These are phyloP conservation scores for Chionographis japonica DNA, from an alignment of 106 monocot species.

Conservation along the genomic window DNA sequence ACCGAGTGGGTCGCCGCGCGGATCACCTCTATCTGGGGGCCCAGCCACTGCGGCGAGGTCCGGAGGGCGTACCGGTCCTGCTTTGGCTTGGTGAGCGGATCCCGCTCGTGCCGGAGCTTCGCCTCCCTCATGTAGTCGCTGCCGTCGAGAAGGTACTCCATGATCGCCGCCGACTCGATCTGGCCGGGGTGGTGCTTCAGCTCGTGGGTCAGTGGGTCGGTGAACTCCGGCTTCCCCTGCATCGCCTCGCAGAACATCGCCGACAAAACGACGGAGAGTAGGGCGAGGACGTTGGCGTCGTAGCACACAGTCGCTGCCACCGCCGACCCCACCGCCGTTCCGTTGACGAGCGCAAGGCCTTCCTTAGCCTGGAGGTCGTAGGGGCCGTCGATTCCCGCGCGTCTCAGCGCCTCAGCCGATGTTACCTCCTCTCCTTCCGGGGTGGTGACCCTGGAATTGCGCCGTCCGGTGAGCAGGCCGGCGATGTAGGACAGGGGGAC, in stretches of 20 bases:
- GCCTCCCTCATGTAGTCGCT: constrained; percentile 22
- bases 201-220: constrained; percentile 20
- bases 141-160: constrained; percentile 33
- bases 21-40: constrained; percentile 43
- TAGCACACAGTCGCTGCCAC: constrained; percentile 31
- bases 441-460: constrained; percentile 9
- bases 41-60: constrained; percentile 39
- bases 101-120: constrained; percentile 8
- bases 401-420: constrained; percentile 1
- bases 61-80: constrained; percentile 38
- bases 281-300: constrained; percentile 26
- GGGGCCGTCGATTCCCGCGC: constrained; percentile 2
- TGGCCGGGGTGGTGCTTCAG: constrained; percentile 47
- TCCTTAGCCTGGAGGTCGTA: constrained; percentile 40
- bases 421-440: constrained; percentile 1
- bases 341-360: constrained; percentile 31
- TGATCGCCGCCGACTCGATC: constrained; percentile 42
- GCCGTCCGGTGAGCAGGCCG: constrained; percentile 25
- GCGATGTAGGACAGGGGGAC: constrained; percentile 41
- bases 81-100: constrained; percentile 38
- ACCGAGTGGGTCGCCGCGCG: constrained; percentile 20
- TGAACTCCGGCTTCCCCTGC: constrained; percentile 28
- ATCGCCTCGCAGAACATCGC: constrained; percentile 38
- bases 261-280: constrained; percentile 13
- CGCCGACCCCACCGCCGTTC: constrained; percentile 23